These are phyloP conservation scores for Leucogyrophana mollusca DNA, from an alignment of 768 basidiomycete species.

Conservation along the genomic window DNA sequence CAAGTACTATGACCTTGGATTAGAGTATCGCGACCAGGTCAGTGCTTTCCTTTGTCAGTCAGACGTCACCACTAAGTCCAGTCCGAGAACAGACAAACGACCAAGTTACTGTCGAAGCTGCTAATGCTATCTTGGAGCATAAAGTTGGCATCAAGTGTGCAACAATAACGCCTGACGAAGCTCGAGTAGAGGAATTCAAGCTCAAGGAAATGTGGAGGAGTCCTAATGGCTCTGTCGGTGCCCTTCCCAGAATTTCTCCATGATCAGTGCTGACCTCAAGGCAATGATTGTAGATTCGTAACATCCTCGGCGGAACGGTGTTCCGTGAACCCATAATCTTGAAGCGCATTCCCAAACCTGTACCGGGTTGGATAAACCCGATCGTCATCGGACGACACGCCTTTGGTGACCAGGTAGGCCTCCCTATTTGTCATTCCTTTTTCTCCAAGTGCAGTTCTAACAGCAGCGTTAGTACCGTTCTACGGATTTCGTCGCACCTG, in stretches of 20 bases:
- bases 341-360: constrained; percentile 82
- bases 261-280: constrained; percentile 5
- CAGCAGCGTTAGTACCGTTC: constrained; percentile 70
- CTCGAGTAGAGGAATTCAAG: constrained; percentile 93
- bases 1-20: constrained; percentile 97
- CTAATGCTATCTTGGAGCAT: constrained; percentile 92
- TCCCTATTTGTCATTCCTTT: constrained; percentile 2
- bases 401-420: constrained; percentile 85
- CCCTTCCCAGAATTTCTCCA: too few relatives aligned
- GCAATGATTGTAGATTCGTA: constrained; percentile 69
- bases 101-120: constrained; percentile 88
- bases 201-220: constrained; percentile 99
- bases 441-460: constrained; percentile 9
- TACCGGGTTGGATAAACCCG: constrained; percentile 96
- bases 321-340: constrained; percentile 99
- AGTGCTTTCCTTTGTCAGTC: constrained; percentile 10
- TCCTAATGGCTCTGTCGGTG: constrained; percentile 87
- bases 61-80: background rate
- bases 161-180: constrained; percentile 98
- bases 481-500: constrained; percentile 90
- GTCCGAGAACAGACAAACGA: constrained; percentile 72
- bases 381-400: constrained; percentile 97
- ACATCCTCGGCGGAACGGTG: constrained; percentile 97
- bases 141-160: constrained; percentile 99
- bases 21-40: constrained; percentile 89